phyloP scores from a whole-genome alignment of 768 basidiomycete species.

The Auricularia heimuer region DNA sequence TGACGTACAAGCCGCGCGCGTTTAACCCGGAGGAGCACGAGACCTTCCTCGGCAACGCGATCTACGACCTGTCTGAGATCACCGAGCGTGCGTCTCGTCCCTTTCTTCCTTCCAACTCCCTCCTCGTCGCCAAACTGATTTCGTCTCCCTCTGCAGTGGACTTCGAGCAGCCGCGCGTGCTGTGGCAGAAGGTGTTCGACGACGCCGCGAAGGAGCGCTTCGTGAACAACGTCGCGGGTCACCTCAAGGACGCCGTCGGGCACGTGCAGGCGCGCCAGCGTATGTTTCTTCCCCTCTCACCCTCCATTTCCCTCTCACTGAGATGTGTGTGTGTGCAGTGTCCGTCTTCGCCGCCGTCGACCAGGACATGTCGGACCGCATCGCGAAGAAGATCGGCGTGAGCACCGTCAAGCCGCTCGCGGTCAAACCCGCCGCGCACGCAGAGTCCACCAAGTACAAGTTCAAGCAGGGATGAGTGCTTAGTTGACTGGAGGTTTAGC shows the following conservation, averaged over 20 bases:
- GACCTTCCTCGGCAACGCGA: conserved; percentile 62
- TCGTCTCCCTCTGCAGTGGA: conserved; percentile 43
- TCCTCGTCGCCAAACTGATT: conserved; percentile 23
- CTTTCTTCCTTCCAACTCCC: conserved; percentile 27
- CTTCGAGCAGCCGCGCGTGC: conserved; percentile 72
- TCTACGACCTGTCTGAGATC: conserved; percentile 42
- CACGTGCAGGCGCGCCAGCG: conserved; percentile 55
- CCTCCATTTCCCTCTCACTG: neutral
- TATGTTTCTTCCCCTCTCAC: conserved; percentile 27
- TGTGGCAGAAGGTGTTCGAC: conserved; percentile 59
- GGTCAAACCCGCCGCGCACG: conserved; percentile 41
- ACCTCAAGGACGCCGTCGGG: conserved; percentile 55
- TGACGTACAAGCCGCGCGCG: conserved; percentile 48
- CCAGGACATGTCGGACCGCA: conserved; percentile 60
- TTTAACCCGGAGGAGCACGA: conserved; percentile 47
- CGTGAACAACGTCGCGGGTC: conserved; percentile 21
- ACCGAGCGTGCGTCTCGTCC: conserved; percentile 23
- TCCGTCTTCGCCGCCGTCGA: conserved; percentile 47
- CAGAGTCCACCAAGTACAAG: neutral
- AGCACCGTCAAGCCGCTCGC: conserved; percentile 47
- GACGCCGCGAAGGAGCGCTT: conserved; percentile 37
- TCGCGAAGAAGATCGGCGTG: conserved; percentile 66
- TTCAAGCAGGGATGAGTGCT: neutral
- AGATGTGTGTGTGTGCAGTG: conserved; percentile 17
- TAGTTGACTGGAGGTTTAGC: too few relatives aligned